Evolutionary conservation across 2,329 filamentous ascomycete species (phyloP).

Genomic region (Cylindrodendrum hubeiense): DNA sequence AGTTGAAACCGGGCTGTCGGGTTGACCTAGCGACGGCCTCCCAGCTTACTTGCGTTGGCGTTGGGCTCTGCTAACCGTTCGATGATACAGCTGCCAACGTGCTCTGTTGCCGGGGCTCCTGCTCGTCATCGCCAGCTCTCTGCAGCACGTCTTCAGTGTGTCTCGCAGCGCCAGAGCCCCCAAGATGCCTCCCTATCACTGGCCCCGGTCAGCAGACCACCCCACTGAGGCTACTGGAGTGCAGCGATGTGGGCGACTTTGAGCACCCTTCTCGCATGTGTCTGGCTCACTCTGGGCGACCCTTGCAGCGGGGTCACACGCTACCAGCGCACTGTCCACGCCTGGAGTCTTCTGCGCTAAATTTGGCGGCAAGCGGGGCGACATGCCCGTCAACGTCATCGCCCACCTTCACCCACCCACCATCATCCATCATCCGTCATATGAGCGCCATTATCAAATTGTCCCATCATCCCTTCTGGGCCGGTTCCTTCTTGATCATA

Average conservation of each 20-base stretch:
- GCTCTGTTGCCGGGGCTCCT: not conserved
- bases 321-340: conserved; percentile 3
- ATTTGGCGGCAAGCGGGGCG: conserved; percentile 36
- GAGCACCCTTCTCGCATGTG: not conserved
- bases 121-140: conserved; percentile 8
- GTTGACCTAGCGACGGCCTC: not conserved
- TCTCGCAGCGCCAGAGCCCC: conserved; percentile 8
- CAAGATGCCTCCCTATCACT: conserved; percentile 34
- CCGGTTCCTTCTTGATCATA: conserved; percentile 37
- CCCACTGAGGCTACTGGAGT: conserved; percentile 4
- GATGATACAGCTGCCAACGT: not conserved
- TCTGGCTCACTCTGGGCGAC: conserved; percentile 12
- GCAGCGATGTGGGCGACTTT: not conserved
- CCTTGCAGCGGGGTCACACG: conserved; percentile 41
- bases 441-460: conserved; percentile 33
- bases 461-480: conserved; percentile 16
- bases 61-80: conserved; percentile 17
- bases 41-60: not conserved
- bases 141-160: conserved; percentile 2
- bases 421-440: conserved; percentile 33
- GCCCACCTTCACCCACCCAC: conserved; percentile 33
- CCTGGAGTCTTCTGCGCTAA: conserved; percentile 37
- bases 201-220: conserved; percentile 37
- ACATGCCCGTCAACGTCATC: conserved; percentile 44
- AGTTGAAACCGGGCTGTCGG: not conserved